These are phyloP conservation scores for Gymnopilus junonius DNA, from an alignment of 768 basidiomycete species.

Conservation along the genomic window DNA sequence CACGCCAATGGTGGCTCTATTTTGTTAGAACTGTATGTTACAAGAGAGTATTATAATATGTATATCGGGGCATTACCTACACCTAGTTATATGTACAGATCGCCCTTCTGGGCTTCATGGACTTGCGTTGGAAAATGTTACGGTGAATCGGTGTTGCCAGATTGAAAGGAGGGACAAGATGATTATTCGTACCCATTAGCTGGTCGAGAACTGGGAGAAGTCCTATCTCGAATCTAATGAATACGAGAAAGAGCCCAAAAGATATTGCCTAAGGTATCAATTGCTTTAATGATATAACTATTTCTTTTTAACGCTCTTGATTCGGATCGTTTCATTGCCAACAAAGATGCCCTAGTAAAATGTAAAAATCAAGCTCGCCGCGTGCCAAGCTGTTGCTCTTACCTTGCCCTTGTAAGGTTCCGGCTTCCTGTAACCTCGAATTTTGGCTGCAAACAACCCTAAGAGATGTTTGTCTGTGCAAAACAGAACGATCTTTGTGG, in stretches of 20 bases:
- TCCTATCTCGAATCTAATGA: neutral
- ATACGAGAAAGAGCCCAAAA: neutral
- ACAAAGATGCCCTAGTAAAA: conserved; percentile 83
- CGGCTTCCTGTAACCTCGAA: conserved; percentile 84
- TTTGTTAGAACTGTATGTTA: neutral
- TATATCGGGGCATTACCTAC: neutral
- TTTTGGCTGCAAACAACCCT: conserved; percentile 86
- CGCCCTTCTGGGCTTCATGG: neutral
- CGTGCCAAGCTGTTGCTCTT: conserved; percentile 30
- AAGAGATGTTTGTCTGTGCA: conserved; percentile 90
- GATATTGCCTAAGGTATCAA: neutral
- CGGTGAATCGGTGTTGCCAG: neutral
- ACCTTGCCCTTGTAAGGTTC: conserved; percentile 99
- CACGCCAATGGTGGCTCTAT: neutral
- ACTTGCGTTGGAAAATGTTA: neutral
- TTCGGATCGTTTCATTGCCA: conserved; percentile 90
- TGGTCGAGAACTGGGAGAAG: neutral
- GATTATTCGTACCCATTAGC: neutral
- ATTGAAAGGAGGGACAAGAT: neutral
- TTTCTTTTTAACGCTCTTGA: conserved; percentile 96
- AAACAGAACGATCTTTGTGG: conserved; percentile 82
- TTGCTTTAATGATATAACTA: conserved; percentile 43
- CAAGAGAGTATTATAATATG: conserved; percentile 2
- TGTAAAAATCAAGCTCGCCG: neutral
- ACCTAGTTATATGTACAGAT: neutral